These are phyloP conservation scores for Chalciporus chontae DNA, from an alignment of 768 basidiomycete species.

Conservation along the genomic window DNA sequence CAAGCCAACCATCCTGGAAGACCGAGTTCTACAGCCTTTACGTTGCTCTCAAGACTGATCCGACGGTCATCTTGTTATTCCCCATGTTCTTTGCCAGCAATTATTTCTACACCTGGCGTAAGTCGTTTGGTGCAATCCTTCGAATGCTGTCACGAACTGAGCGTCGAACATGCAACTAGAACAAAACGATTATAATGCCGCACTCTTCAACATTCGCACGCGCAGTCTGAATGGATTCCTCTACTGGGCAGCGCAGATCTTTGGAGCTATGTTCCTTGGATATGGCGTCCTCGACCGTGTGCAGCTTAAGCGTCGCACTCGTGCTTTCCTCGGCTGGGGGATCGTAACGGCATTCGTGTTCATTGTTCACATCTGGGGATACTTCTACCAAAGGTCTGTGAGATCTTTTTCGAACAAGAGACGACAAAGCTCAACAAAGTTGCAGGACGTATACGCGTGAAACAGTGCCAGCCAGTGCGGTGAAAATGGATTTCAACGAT, in stretches of 20 bases:
- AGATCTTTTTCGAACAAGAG: neutral
- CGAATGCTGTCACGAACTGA: conserved; percentile 1
- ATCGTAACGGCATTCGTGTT: conserved; percentile 64
- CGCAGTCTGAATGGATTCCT: conserved; percentile 74
- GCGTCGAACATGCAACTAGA: conserved; percentile 40
- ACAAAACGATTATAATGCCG: conserved; percentile 78
- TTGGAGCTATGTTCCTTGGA: conserved; percentile 72
- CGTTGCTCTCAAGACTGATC: conserved; percentile 65
- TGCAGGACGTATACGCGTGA: conserved; percentile 57
- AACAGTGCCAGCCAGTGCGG: conserved; percentile 35
- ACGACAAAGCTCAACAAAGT: neutral
- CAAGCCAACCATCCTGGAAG: conserved; percentile 74
- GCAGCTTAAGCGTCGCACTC: conserved; percentile 54
- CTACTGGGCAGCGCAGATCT: conserved; percentile 78
- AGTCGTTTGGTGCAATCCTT: conserved; percentile 20
- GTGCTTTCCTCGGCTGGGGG: conserved; percentile 69
- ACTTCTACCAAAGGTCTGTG: conserved; percentile 66
- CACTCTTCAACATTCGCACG: conserved; percentile 75
- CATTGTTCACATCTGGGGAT: conserved; percentile 71
- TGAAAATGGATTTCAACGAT: conserved; percentile 60
- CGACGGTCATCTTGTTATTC: conserved; percentile 69
- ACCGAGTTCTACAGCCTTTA: conserved; percentile 69
- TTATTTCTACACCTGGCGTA: conserved; percentile 87
- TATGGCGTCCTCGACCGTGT: conserved; percentile 56
- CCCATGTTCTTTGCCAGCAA: conserved; percentile 85